Base-by-base conservation (phyloP, 768 basidiomycete genomes). In the Myochromella boudieri region DNA sequence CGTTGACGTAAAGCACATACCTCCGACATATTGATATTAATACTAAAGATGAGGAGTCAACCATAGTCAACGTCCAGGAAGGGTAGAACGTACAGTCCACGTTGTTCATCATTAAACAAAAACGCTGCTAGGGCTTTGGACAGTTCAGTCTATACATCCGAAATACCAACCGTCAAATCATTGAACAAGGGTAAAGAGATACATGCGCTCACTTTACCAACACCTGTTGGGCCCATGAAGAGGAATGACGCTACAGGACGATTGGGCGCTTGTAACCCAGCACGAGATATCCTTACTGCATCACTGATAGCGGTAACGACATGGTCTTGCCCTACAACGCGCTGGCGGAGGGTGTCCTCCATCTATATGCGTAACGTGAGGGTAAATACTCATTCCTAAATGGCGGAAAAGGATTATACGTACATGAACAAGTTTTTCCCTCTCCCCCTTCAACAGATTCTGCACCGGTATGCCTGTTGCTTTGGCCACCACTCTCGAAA, bases 11-110 rank as follows among this genome's bases (percentile, higher is more conserved):
- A 11, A n/a, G 6, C 20, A 49, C 73, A 62, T 25, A 65, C 72
- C 69, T 97, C 91, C n/a, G 89, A 88, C 91, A 95, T 94, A 56
- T 97, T 95, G 60, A 95, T 91, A 49, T 85, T 89, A 53, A 94
- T 91, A 44, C 87, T 90, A n/a, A n/a, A n/a, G n/a, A 50, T 20
- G 44, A 17, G 6, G 26, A 40, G 11, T 21, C 31, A 15, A 37
- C 10, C 40, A 28, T 11, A 46, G 48, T n/a, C 21, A 33, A 8
- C 21, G 42, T 6, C 27, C 3, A 9, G 21, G 38, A 18, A 8
- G 6, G 21, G 25, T 48, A 12, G 26, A 4, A 75, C 82, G 66
- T 58, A 91, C 90, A 95, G 59, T 9, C 90, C 93, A 33, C 87
- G 72, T 48, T 87, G 83, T 60, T 94, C 91, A 52, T 94, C 90